Base-by-base conservation (phyloP, 371 early-diverging fungal species). In the Rhizopus microsporus region DNA sequence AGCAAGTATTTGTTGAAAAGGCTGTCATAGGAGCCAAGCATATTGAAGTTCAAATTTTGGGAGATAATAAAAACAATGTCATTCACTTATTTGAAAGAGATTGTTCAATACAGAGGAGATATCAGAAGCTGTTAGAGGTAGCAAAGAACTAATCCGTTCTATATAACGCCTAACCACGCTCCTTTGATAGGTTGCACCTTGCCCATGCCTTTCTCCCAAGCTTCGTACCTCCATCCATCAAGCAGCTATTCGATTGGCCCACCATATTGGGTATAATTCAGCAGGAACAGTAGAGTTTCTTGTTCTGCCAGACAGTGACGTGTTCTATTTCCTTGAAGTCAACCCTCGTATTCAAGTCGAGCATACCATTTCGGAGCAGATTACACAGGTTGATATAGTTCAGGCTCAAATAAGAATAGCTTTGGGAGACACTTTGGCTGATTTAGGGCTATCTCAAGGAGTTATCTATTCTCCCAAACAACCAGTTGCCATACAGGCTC, bases 1-100 rank as follows among this genome's bases (percentile, higher is more conserved):
- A 66, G 23, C 73, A 72, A 47, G 65, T 76, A 1, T 76, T 73
- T 54, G 82, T 94, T 30, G 96, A 96, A 65, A 93, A 94, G 78
- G 94, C 90, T 52, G 84, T 97, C 48, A 84, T 83, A 38, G 81
- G 86, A 37, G 92, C 91, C n/a, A 90, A 92, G 59, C 95, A 95
- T 63, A 89, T 95, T 57, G 94, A 95, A 68, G 82, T 94, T 47
- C 94, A 94, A 63, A 71, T 91, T 35, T 68, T 92, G 43, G 91
- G 86, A 5, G 94, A 94, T 64, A 75, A 79, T 38, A 72, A 84
- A 48, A 91, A 90, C 49, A 84, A 88, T 51, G 71, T 82, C 15
- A 73, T 88, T 54, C 91, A 94, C 73, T 79, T 94, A 23, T 88
- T 90, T 23, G 96, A 88, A 62, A 80, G 94, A 59, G 94, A 94